Conservation (phyloP, 192 early-diverging fungal genomes). For the Funneliformis mosseae region DNA sequence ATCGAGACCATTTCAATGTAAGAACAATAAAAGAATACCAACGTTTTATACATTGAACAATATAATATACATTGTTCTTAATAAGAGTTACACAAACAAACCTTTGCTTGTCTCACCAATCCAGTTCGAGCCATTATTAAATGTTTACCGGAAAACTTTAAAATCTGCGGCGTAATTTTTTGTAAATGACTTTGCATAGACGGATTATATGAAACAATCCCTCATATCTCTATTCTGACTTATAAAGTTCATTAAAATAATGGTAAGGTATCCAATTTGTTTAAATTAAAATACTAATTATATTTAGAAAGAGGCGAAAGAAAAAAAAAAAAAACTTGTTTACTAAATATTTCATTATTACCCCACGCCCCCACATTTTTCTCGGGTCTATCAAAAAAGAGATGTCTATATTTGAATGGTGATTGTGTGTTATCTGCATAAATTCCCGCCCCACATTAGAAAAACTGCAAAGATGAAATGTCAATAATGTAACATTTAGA, state of each 20-base stretch:
- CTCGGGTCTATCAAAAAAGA: not conserved
- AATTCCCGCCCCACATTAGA: not conserved
- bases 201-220: too few relatives aligned
- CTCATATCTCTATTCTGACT: not conserved
- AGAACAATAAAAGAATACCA: too few relatives aligned
- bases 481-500: not conserved
- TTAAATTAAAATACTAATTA: not conserved
- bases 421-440: not conserved
- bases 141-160: not conserved
- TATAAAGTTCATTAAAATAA: not conserved
- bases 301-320: too few relatives aligned
- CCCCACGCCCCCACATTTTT: not conserved
- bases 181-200: not conserved
- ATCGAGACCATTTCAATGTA: too few relatives aligned
- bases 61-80: too few relatives aligned
- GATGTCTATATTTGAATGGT: not conserved
- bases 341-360: not conserved
- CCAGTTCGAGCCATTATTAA: not conserved
- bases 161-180: not conserved
- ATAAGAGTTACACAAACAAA: too few relatives aligned
- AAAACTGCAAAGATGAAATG: not conserved
- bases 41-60: too few relatives aligned
- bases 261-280: not conserved
- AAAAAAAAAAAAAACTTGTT: too few relatives aligned
- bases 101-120: too few relatives aligned